Evolutionary conservation across 2,329 filamentous ascomycete species (phyloP).

Genomic region (Hymenoscyphus fructigenus): DNA sequence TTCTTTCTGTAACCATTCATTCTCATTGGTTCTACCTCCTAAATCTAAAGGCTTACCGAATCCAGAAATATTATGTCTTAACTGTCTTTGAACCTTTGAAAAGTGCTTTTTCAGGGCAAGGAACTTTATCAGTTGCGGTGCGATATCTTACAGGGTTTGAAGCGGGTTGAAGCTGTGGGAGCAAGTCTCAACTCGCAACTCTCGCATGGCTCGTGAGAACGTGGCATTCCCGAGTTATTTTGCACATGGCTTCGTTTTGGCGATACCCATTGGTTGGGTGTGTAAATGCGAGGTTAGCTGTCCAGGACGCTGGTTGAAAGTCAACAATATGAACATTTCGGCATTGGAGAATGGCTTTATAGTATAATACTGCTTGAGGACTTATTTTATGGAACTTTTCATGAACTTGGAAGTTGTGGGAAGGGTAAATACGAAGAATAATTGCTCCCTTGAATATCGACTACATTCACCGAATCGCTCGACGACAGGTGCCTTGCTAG

Average conservation of each 20-base stretch:
- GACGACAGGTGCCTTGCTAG: no score
- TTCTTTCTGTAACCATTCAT: neutral
- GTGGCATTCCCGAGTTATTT: neutral
- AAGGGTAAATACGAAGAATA: no score
- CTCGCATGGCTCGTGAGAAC: neutral
- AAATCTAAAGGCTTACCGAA: neutral
- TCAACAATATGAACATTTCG: no score
- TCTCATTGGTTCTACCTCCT: neutral
- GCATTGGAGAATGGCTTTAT: no score
- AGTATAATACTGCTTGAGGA: no score
- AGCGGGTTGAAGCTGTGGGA: neutral
- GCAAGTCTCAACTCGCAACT: neutral
- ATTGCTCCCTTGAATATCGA: no score
- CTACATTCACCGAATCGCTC: no score
- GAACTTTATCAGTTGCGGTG: neutral
- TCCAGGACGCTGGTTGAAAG: no score
- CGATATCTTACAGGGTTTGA: neutral
- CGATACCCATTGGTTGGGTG: no score
- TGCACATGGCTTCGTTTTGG: neutral
- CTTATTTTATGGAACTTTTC: no score
- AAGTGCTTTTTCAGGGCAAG: neutral
- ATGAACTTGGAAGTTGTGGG: no score
- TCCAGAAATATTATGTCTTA: neutral
- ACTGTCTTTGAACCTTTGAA: neutral
- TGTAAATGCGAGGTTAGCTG: no score